These are phyloP conservation scores for Diaporthe ilicicola DNA, from an alignment of 2,329 filamentous ascomycete genomes.

Conservation along the genomic window DNA sequence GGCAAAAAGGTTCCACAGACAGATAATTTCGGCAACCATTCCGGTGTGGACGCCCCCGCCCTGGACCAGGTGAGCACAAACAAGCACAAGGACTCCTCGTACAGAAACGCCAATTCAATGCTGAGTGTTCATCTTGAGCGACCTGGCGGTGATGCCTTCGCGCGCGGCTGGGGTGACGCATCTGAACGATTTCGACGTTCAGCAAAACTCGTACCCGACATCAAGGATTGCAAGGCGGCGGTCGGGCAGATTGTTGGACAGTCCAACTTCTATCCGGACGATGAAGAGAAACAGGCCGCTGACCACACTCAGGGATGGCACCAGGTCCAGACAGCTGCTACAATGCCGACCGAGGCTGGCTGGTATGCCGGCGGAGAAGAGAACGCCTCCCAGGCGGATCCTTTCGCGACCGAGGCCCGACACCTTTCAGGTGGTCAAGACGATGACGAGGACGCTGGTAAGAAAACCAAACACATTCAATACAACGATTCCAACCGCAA, in stretches of 20 bases:
- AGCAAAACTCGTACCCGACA: slow-evolving; percentile 20
- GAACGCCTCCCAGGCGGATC: not conserved
- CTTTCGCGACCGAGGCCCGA: not conserved
- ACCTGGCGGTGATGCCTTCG: slow-evolving; percentile 10
- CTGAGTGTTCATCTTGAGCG: not conserved
- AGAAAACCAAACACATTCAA: not conserved
- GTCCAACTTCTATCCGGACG: slow-evolving; percentile 17
- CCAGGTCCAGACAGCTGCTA: not conserved
- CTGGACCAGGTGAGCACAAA: slow-evolving; percentile 9
- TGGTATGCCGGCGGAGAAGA: not conserved
- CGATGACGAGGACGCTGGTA: not conserved
- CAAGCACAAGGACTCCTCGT: not conserved
- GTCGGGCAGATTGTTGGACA: not conserved
- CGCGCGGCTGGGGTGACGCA: slow-evolving; percentile 24
- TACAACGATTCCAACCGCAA: not conserved
- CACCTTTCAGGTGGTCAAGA: not conserved
- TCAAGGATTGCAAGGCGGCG: slow-evolving; percentile 29
- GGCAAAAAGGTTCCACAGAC: not conserved
- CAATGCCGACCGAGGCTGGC: not conserved
- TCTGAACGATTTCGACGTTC: slow-evolving; percentile 27
- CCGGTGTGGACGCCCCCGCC: not conserved
- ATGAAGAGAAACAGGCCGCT: slow-evolving; percentile 18
- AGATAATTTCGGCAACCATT: not conserved
- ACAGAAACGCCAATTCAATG: not conserved
- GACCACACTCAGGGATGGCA: not conserved